Evolutionary conservation across 768 basidiomycete species (phyloP).

Genomic region (Termitomyces sp.): DNA sequence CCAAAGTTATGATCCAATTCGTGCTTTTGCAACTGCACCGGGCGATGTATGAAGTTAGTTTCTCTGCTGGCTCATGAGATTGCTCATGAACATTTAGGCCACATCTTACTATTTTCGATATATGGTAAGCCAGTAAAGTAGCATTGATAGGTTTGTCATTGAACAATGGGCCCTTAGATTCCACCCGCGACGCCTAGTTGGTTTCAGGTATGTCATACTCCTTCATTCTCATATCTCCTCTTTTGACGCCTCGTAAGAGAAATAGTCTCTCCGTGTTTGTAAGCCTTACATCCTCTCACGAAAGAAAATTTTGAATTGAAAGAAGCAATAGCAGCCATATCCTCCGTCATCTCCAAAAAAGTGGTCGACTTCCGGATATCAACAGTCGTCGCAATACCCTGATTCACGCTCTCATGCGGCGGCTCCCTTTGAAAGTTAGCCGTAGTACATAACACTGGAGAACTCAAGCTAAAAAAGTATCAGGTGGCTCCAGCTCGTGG

Average conservation of each 20-base stretch:
- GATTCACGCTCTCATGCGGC: background rate
- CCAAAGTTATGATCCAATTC: background rate
- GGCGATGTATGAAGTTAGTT: background rate
- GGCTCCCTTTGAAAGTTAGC: background rate
- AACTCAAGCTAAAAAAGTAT: background rate
- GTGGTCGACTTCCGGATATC: background rate
- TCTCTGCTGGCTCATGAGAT: background rate
- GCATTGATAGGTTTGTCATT: background rate
- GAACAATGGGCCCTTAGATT: background rate
- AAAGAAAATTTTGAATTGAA: background rate
- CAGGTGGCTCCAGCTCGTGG: background rate
- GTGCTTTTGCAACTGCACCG: background rate
- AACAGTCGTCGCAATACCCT: background rate
- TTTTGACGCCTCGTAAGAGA: background rate
- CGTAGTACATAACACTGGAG: too few relatives aligned
- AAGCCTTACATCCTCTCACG: background rate
- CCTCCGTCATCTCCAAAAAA: background rate
- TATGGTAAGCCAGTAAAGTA: background rate
- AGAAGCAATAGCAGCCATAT: background rate
- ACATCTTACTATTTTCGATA: background rate
- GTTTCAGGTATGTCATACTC: background rate
- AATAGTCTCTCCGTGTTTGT: background rate
- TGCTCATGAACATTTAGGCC: background rate
- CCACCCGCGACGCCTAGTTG: background rate
- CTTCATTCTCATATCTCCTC: background rate